Conservation (phyloP, 2,329 filamentous ascomycete species). For the Rhynchosporium graminicola region DNA sequence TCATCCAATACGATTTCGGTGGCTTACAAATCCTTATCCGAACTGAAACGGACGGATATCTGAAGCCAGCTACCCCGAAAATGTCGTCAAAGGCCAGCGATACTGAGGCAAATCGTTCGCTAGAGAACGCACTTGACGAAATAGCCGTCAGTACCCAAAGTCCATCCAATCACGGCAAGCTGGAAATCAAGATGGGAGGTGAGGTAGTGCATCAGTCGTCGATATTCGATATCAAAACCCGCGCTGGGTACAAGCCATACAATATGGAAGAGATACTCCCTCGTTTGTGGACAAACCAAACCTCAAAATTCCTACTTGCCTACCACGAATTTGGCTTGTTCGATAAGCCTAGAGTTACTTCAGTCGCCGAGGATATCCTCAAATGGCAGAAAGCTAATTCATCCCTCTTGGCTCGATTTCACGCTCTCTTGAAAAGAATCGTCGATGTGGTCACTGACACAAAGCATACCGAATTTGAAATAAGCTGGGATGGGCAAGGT, state of each 20-base stretch:
- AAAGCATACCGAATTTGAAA: slow-evolving; percentile 23
- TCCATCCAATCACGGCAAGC: slow-evolving; percentile 43
- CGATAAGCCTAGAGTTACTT: slow-evolving; percentile 29
- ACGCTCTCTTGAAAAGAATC: slow-evolving; percentile 31
- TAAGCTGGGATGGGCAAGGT: slow-evolving; percentile 31
- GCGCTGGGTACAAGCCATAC: slow-evolving; percentile 36
- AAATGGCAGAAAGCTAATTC: slow-evolving; percentile 29
- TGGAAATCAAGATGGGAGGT: slow-evolving; percentile 39
- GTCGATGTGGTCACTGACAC: slow-evolving; percentile 31
- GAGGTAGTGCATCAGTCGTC: slow-evolving; percentile 38
- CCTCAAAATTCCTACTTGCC: slow-evolving; percentile 53
- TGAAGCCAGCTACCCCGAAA: slow-evolving; percentile 29
- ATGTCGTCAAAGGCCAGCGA: too few relatives aligned
- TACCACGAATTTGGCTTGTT: slow-evolving; percentile 50
- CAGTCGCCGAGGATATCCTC: slow-evolving; percentile 22
- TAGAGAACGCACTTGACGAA: slow-evolving; percentile 29
- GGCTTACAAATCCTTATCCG: slow-evolving; percentile 54
- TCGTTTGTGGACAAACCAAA: slow-evolving; percentile 52
- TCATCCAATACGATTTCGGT: slow-evolving; percentile 60
- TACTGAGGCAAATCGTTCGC: background rate
- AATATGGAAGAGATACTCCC: slow-evolving; percentile 44
- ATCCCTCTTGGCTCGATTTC: slow-evolving; percentile 25
- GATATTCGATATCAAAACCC: slow-evolving; percentile 47
- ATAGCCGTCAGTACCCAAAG: slow-evolving; percentile 8
- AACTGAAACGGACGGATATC: slow-evolving; percentile 61